Evolutionary conservation across 2,329 filamentous ascomycete species (phyloP).

Genomic region (Hymenoscyphus fraxineus): DNA sequence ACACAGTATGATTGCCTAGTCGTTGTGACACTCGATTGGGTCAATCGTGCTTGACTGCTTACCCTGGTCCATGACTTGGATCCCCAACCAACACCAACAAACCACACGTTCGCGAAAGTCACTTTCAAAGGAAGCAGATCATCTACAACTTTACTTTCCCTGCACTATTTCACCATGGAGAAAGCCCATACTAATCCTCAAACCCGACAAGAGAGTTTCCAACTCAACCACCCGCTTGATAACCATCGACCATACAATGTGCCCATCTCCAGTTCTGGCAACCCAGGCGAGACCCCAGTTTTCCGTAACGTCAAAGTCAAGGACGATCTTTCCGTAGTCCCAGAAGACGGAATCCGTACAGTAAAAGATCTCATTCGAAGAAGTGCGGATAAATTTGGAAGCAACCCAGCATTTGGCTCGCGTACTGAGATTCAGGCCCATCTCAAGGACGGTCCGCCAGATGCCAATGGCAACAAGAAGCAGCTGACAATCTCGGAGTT

Average conservation of each 20-base stretch:
- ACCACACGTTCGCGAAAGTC: not conserved
- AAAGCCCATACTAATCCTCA: not conserved
- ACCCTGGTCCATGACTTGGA: too few species aligned
- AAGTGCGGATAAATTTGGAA: constrained; percentile 1
- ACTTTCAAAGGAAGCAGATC: not conserved
- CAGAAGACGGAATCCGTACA: not conserved
- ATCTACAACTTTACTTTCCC: not conserved
- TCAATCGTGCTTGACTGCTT: too few species aligned
- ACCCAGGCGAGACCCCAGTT: not conserved
- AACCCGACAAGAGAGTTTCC: not conserved
- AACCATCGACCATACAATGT: not conserved
- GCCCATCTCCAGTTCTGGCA: not conserved
- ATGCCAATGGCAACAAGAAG: constrained; percentile 4
- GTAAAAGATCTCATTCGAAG: constrained; percentile 2
- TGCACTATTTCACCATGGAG: not conserved
- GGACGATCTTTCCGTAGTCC: not conserved
- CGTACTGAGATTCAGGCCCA: constrained; percentile 4
- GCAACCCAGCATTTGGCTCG: not conserved
- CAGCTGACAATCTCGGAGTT: not conserved
- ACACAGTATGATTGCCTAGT: not conserved
- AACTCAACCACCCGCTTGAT: not conserved
- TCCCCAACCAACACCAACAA: too few species aligned
- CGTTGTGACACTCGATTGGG: too few species aligned
- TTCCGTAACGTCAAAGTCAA: constrained; percentile 1
- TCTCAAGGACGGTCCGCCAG: not conserved